Evolutionary conservation across 2,329 filamentous ascomycete genomes (phyloP).

Genomic region (Aspergillus proliferans): DNA sequence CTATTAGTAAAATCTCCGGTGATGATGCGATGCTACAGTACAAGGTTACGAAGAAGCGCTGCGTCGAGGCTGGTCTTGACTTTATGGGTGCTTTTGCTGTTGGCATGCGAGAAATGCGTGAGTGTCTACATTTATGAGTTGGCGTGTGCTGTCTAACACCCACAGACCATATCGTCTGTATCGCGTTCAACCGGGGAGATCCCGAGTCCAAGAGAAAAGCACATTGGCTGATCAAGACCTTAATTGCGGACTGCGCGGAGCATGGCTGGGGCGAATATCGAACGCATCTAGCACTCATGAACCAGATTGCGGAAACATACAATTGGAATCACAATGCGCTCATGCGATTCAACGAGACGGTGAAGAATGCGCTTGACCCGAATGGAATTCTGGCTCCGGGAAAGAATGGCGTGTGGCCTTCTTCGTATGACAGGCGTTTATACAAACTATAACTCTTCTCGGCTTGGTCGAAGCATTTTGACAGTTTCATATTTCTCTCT

Average conservation of each 20-base stretch:
- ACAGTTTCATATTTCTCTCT: too few relatives aligned
- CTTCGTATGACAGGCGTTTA: conserved; percentile 1
- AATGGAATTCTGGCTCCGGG: conserved; percentile 13
- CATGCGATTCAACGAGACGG: conserved; percentile 8
- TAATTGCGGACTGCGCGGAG: conserved; percentile 37
- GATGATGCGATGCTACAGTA: conserved; percentile 44
- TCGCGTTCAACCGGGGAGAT: conserved; percentile 47
- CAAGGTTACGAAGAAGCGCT: conserved; percentile 33
- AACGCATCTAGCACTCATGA: conserved; percentile 43
- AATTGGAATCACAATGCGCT: conserved; percentile 8
- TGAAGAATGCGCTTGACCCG: conserved; percentile 11
- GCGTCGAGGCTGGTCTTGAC: conserved; percentile 44
- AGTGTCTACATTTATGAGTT: not conserved
- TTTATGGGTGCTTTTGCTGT: conserved; percentile 48
- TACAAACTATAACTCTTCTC: not conserved
- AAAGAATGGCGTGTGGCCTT: conserved; percentile 11
- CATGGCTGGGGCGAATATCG: conserved; percentile 43
- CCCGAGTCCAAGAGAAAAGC: conserved; percentile 33
- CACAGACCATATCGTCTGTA: conserved; percentile 47
- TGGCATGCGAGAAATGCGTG: conserved; percentile 48
- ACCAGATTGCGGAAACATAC: conserved; percentile 37
- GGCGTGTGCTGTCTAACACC: not conserved
- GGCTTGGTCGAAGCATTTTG: not conserved
- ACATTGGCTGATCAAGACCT: conserved; percentile 31
- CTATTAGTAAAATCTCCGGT: conserved; percentile 46